phyloP scores from a whole-genome alignment of 139 green algal species.

The Choricystis sp. region DNA sequence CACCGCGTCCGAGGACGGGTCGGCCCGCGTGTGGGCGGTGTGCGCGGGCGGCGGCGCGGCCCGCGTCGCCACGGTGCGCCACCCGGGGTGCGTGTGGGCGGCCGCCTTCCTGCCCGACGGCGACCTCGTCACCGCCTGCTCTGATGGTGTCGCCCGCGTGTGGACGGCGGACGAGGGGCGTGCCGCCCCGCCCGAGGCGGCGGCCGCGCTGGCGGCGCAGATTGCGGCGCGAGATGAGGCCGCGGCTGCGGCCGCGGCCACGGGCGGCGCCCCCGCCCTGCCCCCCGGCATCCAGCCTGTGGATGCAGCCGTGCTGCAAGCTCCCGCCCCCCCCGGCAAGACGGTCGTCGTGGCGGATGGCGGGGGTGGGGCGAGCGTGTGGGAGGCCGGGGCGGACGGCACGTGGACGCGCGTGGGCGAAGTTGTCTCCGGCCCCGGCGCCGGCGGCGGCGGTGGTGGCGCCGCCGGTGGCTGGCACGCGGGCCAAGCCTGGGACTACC shows the following conservation, averaged over 20 bases:
- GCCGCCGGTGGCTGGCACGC: slow-evolving; percentile 23
- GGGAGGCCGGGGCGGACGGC: slow-evolving; percentile 29
- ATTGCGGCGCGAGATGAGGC: slow-evolving; percentile 6
- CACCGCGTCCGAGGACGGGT: slow-evolving; percentile 80
- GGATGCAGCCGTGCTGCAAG: slow-evolving; percentile 30
- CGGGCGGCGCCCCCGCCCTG: slow-evolving; percentile 12
- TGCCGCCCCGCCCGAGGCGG: slow-evolving; percentile 17
- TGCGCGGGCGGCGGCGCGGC: slow-evolving; percentile 1
- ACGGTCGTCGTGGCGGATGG: slow-evolving; percentile 54
- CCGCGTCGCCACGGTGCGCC: not conserved
- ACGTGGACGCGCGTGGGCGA: slow-evolving; percentile 79
- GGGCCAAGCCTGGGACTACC: slow-evolving; percentile 57
- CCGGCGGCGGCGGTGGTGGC: not conserved
- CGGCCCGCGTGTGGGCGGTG: slow-evolving; percentile 45
- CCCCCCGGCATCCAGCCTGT: slow-evolving; percentile 40
- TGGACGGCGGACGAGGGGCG: slow-evolving; percentile 33
- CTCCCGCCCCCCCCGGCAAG: slow-evolving; percentile 31
- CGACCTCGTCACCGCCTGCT: slow-evolving; percentile 69
- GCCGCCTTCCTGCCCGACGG: slow-evolving; percentile 53
- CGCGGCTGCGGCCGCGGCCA: slow-evolving; percentile 1
- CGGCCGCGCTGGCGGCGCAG: slow-evolving; percentile 5
- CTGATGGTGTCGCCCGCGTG: slow-evolving; percentile 58
- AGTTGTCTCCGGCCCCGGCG: slow-evolving; percentile 43
- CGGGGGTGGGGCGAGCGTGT: slow-evolving; percentile 60
- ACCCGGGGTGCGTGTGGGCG: slow-evolving; percentile 48